Evolutionary conservation across 129 eudicot genomes (phyloP).

Genomic region (Escallonia rubra): DNA sequence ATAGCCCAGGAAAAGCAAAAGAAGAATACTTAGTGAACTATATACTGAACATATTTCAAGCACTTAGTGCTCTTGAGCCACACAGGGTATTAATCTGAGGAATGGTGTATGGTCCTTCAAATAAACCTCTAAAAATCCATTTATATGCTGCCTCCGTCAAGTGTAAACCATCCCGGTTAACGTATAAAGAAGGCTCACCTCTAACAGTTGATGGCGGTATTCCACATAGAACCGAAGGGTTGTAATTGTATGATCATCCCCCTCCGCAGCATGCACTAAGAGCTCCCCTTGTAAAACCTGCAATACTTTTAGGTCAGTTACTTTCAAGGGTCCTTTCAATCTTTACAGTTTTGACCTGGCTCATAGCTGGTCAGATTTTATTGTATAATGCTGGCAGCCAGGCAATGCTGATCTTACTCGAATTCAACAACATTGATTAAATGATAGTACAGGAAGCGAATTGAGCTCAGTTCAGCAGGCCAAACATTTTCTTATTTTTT

Average conservation of each 20-base stretch:
- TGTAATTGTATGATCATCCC: slow-evolving; percentile 31
- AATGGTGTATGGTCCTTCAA: slow-evolving; percentile 22
- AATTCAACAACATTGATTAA: no score
- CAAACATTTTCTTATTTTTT: no score
- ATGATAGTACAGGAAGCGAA: no score
- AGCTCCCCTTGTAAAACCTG: slow-evolving; percentile 24
- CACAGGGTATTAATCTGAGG: slow-evolving; percentile 10
- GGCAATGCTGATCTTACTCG: no score
- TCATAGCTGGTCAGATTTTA: no score
- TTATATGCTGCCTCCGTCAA: slow-evolving; percentile 31
- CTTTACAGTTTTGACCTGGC: no score
- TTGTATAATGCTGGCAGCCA: no score
- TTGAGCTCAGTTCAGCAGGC: no score
- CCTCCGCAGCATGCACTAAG: slow-evolving; percentile 37
- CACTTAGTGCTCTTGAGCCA: background rate
- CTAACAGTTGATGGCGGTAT: slow-evolving; percentile 3
- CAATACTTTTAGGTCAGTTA: background rate
- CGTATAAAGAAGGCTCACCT: slow-evolving; percentile 19
- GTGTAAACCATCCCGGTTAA: slow-evolving; percentile 37
- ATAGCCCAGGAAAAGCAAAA: no score
- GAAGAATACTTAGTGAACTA: no score
- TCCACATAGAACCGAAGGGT: slow-evolving; percentile 16
- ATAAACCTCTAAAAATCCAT: slow-evolving; percentile 16
- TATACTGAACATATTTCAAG: background rate
- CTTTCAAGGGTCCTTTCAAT: no score